Conservation (phyloP, 2,329 filamentous ascomycete species). For the Colletotrichum lini region DNA sequence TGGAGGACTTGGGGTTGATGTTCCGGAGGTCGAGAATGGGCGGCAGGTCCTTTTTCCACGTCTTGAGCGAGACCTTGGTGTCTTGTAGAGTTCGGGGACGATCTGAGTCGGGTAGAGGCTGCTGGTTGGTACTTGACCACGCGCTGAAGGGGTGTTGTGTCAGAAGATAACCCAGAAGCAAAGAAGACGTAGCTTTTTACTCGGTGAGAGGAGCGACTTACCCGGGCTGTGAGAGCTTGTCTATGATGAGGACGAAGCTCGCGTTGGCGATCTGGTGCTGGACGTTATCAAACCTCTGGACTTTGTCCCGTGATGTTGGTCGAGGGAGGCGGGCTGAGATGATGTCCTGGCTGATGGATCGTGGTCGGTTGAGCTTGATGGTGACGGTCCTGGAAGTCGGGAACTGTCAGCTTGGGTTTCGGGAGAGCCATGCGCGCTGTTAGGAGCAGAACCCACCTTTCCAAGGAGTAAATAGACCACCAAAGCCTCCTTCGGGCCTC, state of each 20-base stretch:
- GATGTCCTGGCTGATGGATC: constrained; percentile 45
- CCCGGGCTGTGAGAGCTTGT: constrained; percentile 48
- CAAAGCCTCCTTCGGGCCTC: constrained; percentile 47
- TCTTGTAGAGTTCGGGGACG: not conserved
- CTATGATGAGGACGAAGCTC: constrained; percentile 49
- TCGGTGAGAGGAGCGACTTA: constrained; percentile 23
- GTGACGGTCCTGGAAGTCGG: constrained; percentile 45
- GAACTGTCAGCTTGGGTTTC: not conserved
- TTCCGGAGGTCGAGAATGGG: constrained; percentile 47
- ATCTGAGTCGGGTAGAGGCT: not conserved
- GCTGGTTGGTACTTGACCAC: not conserved
- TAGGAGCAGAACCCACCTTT: constrained; percentile 42
- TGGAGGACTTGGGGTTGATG: constrained; percentile 47
- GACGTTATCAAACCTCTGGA: constrained; percentile 51
- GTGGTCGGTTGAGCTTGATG: constrained; percentile 47
- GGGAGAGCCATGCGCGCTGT: no score
- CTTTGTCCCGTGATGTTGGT: constrained; percentile 42
- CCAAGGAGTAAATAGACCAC: constrained; percentile 51
- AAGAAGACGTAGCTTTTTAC: no score
- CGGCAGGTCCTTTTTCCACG: constrained; percentile 51
- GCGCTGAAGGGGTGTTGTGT: not conserved
- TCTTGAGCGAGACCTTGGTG: constrained; percentile 47
- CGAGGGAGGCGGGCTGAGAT: constrained; percentile 46
- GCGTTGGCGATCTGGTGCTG: constrained; percentile 51
- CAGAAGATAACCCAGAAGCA: not conserved